Evolutionary conservation across 2,329 filamentous ascomycete species (phyloP), one percentile per base, ranked within the genome.

Genomic region (Sporothrix curviconia): DNA sequence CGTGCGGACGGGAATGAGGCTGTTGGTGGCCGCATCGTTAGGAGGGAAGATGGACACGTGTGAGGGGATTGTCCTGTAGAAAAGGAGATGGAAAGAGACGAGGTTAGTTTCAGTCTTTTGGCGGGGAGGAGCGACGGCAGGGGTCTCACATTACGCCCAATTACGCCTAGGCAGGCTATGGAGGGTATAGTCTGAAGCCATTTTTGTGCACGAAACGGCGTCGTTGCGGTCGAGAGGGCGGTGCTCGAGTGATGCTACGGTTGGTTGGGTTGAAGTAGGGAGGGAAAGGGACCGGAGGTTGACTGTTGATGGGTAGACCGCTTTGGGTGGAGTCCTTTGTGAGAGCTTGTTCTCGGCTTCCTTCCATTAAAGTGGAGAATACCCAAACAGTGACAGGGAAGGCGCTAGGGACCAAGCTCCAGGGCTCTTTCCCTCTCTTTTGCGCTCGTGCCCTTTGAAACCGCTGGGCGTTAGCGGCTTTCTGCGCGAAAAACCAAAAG

Each of bases 91-190:
- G 37, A 40, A 15, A 44, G 37, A 34, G 55, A 3, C n/a, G 17
- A 42, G 49, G 47, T 50, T 25, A 34, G 40, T 19, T 30, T 30
- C 9, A 25, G 7, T 17, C 14, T 25, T 7, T 5, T 15, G 25
- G 2, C 17, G 17, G 11, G 36, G 4, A 24, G 28, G 28, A 12
- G 39, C 25, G 43, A 36, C 0, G 28, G 4, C 9, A 11, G 14
- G 22, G 37, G 34, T 70, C 79, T 66, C 79, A 95, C 92, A 72
- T 95, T 88, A 74, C 94, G 91, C 64, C 94, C 92, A 66, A 99
- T 95, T 54, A 97, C 80, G 72, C 91, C 92, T 66, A 99, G 85
- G 70, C 92, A 96, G 72, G 90, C 92, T 72, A 97, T 94, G 36
- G 87, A 90, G 30, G 92, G 87, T 66, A 84, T 81, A 57, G 81